phyloP scores from a whole-genome alignment of 805 yeast genomes.

The Candida namnaoensis region DNA sequence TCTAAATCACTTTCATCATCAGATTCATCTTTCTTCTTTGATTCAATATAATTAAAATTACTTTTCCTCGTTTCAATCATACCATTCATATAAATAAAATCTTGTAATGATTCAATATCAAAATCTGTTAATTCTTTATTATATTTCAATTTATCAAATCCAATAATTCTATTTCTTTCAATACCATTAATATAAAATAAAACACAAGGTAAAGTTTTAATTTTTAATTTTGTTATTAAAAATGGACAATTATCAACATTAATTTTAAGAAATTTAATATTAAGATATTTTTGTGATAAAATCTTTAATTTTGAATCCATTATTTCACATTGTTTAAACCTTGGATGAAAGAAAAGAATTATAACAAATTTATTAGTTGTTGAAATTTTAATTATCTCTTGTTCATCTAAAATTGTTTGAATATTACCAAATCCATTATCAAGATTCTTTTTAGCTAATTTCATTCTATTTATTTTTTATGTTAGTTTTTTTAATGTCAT shows the following conservation, averaged over 20 bases:
- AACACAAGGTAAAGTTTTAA: conserved; percentile 68
- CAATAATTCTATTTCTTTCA: conserved; percentile 54
- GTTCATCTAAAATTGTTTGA: conserved; percentile 38
- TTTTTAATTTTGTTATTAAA: conserved; percentile 49
- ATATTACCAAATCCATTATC: conserved; percentile 37
- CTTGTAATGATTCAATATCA: conserved; percentile 39
- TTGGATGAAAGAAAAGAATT: conserved; percentile 56
- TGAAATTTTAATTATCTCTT: conserved; percentile 44
- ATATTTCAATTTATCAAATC: conserved; percentile 53
- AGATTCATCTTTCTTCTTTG: conserved; percentile 6
- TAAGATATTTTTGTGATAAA: conserved; percentile 51
- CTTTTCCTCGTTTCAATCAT: conserved; percentile 26
- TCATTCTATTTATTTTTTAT: conserved; percentile 14
- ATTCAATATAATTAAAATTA: conserved; percentile 16
- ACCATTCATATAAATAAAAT: conserved; percentile 21
- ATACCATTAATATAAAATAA: conserved; percentile 50
- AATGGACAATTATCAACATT: conserved; percentile 66
- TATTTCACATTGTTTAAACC: conserved; percentile 49
- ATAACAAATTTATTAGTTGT: conserved; percentile 33
- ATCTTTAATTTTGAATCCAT: conserved; percentile 40
- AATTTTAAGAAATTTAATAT: conserved; percentile 42
- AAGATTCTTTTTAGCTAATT: conserved; percentile 22
- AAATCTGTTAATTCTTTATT: conserved; percentile 36
- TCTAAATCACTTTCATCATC: conserved; percentile 31
- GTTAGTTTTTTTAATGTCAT: neutral